Evolutionary conservation across 495 filamentous ascomycete genomes (phyloP).

Genomic region (Terfezia claveryi): DNA sequence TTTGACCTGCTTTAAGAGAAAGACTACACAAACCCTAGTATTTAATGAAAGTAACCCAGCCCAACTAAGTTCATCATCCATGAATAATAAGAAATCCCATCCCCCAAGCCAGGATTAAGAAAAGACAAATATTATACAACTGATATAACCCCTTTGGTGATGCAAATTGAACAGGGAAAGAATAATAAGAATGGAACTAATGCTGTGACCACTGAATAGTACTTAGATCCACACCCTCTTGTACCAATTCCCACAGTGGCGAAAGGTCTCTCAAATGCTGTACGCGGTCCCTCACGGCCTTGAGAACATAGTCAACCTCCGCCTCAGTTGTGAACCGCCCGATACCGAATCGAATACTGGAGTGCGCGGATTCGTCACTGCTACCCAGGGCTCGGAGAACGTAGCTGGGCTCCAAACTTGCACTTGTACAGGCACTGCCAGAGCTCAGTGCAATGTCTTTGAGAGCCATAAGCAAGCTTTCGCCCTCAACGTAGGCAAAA

Average conservation of each 20-base stretch:
- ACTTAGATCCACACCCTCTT: constrained; percentile 86
- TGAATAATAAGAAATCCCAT: too few relatives aligned
- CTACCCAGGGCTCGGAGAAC: constrained; percentile 81
- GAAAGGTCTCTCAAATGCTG: constrained; percentile 85
- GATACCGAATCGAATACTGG: constrained; percentile 92
- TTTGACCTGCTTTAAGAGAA: too few relatives aligned
- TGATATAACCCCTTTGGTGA: too few relatives aligned
- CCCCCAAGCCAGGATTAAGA: too few relatives aligned
- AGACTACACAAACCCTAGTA: too few relatives aligned
- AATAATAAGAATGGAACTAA: constrained; percentile 19
- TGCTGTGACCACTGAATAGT: constrained; percentile 98
- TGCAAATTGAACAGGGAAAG: too few relatives aligned
- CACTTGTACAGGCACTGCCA: constrained; percentile 89
- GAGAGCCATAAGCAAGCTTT: constrained; percentile 91
- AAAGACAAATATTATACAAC: too few relatives aligned
- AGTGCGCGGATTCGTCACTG: constrained; percentile 93
- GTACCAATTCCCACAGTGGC: constrained; percentile 92
- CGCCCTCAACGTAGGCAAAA: constrained; percentile 93
- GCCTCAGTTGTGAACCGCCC: constrained; percentile 85
- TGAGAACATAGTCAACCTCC: constrained; percentile 94
- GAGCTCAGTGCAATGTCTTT: constrained; percentile 97
- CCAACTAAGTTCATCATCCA: too few relatives aligned
- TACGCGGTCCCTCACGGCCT: constrained; percentile 77
- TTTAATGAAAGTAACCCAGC: too few relatives aligned
- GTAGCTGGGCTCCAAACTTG: constrained; percentile 88